Conservation (phyloP, 805 yeast genomes). For the Yarrowia deformans region DNA sequence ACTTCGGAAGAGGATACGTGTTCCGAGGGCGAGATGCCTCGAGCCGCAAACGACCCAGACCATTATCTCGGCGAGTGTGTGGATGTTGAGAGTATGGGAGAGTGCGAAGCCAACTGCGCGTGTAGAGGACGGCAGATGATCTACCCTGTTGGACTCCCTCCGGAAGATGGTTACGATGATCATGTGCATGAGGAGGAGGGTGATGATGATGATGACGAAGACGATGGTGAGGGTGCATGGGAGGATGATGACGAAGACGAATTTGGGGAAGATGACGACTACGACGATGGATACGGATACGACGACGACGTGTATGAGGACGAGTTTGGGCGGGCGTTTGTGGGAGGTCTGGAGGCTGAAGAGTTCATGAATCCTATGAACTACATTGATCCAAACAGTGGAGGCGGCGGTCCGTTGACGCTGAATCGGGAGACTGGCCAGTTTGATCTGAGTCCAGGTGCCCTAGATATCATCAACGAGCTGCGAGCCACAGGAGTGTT, state of each 20-base stretch:
- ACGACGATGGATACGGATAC: constrained; percentile 6
- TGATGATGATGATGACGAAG: not conserved
- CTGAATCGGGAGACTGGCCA: not conserved
- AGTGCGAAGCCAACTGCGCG: not conserved
- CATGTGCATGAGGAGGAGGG: not conserved
- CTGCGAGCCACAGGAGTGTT: constrained; percentile 8
- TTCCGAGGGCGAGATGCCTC: not conserved
- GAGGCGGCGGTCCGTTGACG: not conserved
- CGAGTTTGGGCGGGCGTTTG: not conserved
- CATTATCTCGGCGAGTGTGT: not conserved
- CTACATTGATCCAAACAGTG: constrained; percentile 6
- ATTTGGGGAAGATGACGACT: not conserved
- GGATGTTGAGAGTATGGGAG: constrained; percentile 1
- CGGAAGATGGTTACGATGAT: not conserved
- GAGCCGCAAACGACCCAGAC: not conserved
- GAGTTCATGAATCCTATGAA: constrained; percentile 15
- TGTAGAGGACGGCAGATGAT: not conserved
- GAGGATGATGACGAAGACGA: not conserved
- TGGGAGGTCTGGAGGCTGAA: not conserved
- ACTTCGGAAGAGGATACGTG: constrained; percentile 12
- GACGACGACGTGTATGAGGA: constrained; percentile 2
- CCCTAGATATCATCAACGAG: constrained; percentile 3
- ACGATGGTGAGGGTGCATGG: not conserved
- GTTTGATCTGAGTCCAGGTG: constrained; percentile 1
- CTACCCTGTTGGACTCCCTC: constrained; percentile 10